Conservation (phyloP, 768 basidiomycete genomes). For the Tricholoma terreum region DNA sequence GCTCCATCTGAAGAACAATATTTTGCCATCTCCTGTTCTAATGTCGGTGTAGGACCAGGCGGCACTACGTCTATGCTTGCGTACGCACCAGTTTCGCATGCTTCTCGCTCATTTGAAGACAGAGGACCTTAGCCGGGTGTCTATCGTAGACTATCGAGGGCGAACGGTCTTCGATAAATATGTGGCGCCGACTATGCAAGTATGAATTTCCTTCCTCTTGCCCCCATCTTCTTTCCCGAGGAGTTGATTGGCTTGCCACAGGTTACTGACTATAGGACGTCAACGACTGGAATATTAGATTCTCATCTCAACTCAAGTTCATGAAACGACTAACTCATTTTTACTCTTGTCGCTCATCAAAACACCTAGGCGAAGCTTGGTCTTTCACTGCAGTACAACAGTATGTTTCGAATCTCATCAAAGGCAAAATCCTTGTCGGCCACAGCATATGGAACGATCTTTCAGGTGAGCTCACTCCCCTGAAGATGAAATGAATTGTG, state of each 20-base stretch:
- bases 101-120: slow-evolving; percentile 1
- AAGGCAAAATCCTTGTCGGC: slow-evolving; percentile 71
- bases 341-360: background rate
- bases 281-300: slow-evolving; percentile 52
- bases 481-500: slow-evolving; percentile 7
- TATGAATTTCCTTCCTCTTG: slow-evolving; percentile 14
- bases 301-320: slow-evolving; percentile 39
- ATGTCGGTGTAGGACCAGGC: slow-evolving; percentile 78
- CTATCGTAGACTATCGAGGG: slow-evolving; percentile 59
- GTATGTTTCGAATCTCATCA: slow-evolving; percentile 60
- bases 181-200: slow-evolving; percentile 59
- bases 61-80: slow-evolving; percentile 82
- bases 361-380: slow-evolving; percentile 43
- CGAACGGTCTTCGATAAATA: slow-evolving; percentile 56
- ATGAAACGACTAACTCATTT: slow-evolving; percentile 7
- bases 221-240: background rate
- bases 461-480: slow-evolving; percentile 47
- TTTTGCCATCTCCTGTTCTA: slow-evolving; percentile 59
- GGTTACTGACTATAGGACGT: slow-evolving; percentile 72
- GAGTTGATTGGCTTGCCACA: slow-evolving; percentile 22
- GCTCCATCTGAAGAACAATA: slow-evolving; percentile 42
- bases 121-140: slow-evolving; percentile 34
- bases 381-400: slow-evolving; percentile 65
- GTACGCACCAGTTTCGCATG: slow-evolving; percentile 41
- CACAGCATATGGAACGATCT: slow-evolving; percentile 81